Base-by-base conservation (phyloP, 2,329 filamentous ascomycete species). In the Pseudocercospora musae region DNA sequence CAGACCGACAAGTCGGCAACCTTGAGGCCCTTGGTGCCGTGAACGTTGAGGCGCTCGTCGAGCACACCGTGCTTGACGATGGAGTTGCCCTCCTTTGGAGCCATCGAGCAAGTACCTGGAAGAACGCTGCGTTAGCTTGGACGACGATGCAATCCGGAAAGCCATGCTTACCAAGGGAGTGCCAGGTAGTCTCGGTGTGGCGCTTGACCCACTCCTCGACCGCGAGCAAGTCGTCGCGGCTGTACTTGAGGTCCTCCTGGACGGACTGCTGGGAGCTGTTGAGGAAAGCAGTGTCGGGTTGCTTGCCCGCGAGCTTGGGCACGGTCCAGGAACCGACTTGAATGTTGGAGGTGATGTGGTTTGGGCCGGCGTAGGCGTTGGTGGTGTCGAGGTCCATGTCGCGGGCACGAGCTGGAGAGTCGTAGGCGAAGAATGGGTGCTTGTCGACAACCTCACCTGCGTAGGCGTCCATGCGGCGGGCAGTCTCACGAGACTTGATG, bases 1-100 rank as follows among this genome's bases (percentile, higher is more conserved):
- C 89, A 92, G 79, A 92, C 90, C 56, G 83, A 87, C 49, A 92
- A 76, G 75, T 92, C 89, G 11, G 88, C 88, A 23, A 92, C 89
- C 82, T 92, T 92, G 70, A 92, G 83, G 15, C 87, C 87, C 80
- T 90, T 84, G 67, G 91, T 88, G 57, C 89, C 89, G 73, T 92
- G 88, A 2, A 92, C 89, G 68, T 91, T 92, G 60, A 92, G 82
- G 63, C 89, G 85, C 76, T 91, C 88, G 72, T 92, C 89, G 40
- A 92, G 78, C 0, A 92, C 89, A 63, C 89, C 89, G 71, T 92
- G 88, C 79, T 89, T 90, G 75, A 92, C 89, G 71, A 93, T 90
- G 70, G 84, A 87, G 79, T 92, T 93, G 63, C 90, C 90, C 71
- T 91, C 84, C 63, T 78, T 83, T 4, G 90, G 90, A 0, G 88